phyloP scores from a whole-genome alignment of 2,329 filamentous ascomycete genomes.

The Coniochaeta sp. region DNA sequence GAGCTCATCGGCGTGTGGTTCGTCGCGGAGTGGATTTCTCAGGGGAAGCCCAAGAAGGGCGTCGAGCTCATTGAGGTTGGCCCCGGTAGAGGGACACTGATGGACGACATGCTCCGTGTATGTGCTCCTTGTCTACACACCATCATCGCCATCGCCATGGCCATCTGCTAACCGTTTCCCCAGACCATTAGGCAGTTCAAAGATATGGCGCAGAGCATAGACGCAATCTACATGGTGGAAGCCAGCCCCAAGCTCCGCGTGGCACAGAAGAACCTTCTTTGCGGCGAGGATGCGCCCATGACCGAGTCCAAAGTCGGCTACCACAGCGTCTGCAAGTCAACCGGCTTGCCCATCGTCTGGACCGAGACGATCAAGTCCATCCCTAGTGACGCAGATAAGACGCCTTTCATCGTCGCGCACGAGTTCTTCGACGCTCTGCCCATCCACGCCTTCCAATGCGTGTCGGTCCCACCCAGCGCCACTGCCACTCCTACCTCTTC shows the following conservation, averaged over 20 bases:
- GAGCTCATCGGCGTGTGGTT: constrained; percentile 94
- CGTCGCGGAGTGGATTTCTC: constrained; percentile 91
- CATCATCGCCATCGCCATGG: no score
- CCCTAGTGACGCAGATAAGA: constrained; percentile 60
- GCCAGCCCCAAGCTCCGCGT: constrained; percentile 74
- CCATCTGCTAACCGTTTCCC: neutral
- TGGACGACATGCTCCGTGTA: constrained; percentile 92
- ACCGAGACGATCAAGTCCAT: constrained; percentile 82
- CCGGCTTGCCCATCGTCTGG: constrained; percentile 73
- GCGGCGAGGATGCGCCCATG: constrained; percentile 60
- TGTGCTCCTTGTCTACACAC: constrained; percentile 25
- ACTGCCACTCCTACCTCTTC: constrained; percentile 31
- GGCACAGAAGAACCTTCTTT: constrained; percentile 75
- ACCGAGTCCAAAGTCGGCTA: constrained; percentile 67
- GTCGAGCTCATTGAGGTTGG: constrained; percentile 92
- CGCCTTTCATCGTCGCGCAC: constrained; percentile 90
- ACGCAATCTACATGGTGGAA: constrained; percentile 90
- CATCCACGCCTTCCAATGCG: constrained; percentile 87
- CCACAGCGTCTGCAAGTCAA: constrained; percentile 69
- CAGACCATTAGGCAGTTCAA: constrained; percentile 83
- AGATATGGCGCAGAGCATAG: constrained; percentile 65
- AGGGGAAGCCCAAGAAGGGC: constrained; percentile 65
- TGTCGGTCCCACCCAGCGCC: constrained; percentile 30
- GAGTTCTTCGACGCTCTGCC: constrained; percentile 98
- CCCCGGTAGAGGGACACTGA: constrained; percentile 87